Evolutionary conservation across 2,329 filamentous ascomycete species (phyloP).

Genomic region (Setomelanomma holmii): DNA sequence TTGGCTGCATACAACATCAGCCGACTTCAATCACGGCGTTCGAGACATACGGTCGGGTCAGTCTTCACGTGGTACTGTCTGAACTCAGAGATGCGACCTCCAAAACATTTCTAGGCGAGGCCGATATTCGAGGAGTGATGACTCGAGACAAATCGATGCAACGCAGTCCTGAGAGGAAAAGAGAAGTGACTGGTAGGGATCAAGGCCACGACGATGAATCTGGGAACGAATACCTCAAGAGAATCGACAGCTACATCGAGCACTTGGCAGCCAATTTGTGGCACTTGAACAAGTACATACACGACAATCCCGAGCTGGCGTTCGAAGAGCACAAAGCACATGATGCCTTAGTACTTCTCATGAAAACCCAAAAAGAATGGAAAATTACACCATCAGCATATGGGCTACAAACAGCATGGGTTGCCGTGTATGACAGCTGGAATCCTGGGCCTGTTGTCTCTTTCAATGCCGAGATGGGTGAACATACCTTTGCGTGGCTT

Average conservation of each 20-base stretch:
- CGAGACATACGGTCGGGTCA: background rate
- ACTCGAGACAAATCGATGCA: background rate
- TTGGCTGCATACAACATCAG: slow-evolving; percentile 13
- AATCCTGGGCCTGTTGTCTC: slow-evolving; percentile 55
- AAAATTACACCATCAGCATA: slow-evolving; percentile 61
- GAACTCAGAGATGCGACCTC: background rate
- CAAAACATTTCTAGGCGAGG: too few species aligned
- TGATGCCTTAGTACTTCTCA: slow-evolving; percentile 25
- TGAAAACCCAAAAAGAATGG: slow-evolving; percentile 54
- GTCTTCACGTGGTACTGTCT: background rate
- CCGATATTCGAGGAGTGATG: background rate
- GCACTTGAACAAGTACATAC: slow-evolving; percentile 10
- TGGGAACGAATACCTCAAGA: background rate
- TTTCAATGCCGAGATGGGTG: slow-evolving; percentile 52
- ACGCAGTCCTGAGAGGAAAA: background rate
- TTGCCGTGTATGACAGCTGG: slow-evolving; percentile 58
- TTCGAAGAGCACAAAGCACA: slow-evolving; percentile 32
- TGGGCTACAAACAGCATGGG: slow-evolving; percentile 61
- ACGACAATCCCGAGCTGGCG: slow-evolving; percentile 28
- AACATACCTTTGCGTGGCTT: background rate
- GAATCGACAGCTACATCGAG: slow-evolving; percentile 1
- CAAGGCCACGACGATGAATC: background rate
- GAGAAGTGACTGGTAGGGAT: background rate
- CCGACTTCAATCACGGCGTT: background rate
- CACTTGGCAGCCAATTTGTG: background rate